A percentile compares a stretch with the other conserved stretches of the same genome.
phyloP scores from a whole-genome alignment of 148 eudicot species.

The Vaccinium vitisidaea region DNA sequence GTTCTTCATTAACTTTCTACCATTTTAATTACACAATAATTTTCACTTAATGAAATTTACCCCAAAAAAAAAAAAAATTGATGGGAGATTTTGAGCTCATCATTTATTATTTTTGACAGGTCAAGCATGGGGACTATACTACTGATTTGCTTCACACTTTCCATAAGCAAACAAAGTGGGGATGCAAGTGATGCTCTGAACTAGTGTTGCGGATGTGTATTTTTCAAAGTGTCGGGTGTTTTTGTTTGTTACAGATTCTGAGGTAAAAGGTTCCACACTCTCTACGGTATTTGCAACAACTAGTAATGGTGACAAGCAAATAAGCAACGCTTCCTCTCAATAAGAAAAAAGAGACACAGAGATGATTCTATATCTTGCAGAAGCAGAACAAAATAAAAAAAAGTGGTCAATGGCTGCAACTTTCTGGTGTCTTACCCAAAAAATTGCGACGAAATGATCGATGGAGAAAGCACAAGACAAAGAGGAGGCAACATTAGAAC shows the following conservation, averaged over 20 bases:
- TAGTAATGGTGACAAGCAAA: conserved; percentile 20
- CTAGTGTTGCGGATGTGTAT: conserved; percentile 4
- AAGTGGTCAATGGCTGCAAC: not conserved
- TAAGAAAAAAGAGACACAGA: not conserved
- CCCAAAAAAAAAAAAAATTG: too few relatives aligned
- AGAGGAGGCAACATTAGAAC: not conserved
- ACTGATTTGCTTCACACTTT: conserved; percentile 64
- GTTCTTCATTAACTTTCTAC: too few relatives aligned
- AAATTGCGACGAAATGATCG: not conserved
- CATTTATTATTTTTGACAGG: conserved; percentile 32
- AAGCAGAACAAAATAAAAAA: not conserved
- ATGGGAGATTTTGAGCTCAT: too few relatives aligned
- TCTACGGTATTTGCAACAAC: not conserved
- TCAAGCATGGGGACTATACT: conserved; percentile 72
- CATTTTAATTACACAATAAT: too few relatives aligned
- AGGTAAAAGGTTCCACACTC: too few relatives aligned
- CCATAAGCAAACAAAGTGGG: conserved; percentile 32
- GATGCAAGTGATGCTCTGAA: conserved; percentile 25
- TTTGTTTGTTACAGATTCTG: too few relatives aligned
- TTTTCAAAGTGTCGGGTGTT: too few relatives aligned
- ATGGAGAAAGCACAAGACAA: not conserved
- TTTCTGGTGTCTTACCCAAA: not conserved
- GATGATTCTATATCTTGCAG: not conserved
- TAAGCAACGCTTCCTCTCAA: not conserved
- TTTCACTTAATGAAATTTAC: too few relatives aligned